Conservation (phyloP, 306 rosid species). For the Vigna hirtella region DNA sequence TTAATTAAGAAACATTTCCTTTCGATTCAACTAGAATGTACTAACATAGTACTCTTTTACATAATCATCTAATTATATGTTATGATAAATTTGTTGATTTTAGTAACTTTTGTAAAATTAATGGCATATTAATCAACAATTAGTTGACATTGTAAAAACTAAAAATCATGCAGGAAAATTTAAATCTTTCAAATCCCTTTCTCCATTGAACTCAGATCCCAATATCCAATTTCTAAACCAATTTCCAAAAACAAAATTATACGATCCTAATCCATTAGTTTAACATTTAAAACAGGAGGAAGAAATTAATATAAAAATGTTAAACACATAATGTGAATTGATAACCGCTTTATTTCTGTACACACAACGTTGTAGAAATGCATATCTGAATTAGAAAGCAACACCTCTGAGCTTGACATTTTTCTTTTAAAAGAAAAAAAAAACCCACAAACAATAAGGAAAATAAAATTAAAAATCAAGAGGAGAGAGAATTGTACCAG, state of each 20-base stretch:
- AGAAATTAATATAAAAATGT: background rate
- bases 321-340: background rate
- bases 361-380: background rate
- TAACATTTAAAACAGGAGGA: background rate
- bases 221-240: background rate
- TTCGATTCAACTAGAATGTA: no score
- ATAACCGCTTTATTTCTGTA: background rate
- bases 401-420: background rate
- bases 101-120: no score
- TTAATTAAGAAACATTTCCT: no score
- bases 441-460: background rate
- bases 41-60: no score
- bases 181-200: background rate
- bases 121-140: no score
- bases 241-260: background rate
- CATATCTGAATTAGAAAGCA: background rate
- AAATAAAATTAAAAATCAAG: background rate
- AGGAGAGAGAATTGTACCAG: slow-evolving; percentile 56
- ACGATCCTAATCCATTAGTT: background rate
- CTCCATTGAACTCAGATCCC: background rate
- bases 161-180: no score
- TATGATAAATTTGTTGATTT: no score
- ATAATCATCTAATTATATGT: no score
- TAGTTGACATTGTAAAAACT: no score
- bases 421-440: background rate